Base-by-base conservation (phyloP, 2,329 filamentous ascomycete genomes). In the Neonectria neomacrospora region DNA sequence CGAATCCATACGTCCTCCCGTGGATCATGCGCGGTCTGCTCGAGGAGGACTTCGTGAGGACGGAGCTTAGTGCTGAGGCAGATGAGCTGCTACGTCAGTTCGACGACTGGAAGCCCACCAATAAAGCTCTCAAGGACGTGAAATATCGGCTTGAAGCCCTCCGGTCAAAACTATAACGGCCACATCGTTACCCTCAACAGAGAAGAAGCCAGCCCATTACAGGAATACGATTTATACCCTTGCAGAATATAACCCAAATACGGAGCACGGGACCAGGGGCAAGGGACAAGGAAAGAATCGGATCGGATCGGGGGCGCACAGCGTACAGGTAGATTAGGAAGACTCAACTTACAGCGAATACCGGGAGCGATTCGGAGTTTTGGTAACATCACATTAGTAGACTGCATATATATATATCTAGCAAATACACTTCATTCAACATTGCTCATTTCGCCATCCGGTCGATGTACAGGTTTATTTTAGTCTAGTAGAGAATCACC, bases 21-120 rank as follows among this genome's bases (percentile, higher is more conserved):
- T 99, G 96, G 90, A 95, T 96, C 37, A 96, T 99, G 90, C 88
- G 96, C 8, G 96, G 96, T 0, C 81, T 99, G 61, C 80, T 99
- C 2, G 96, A 98, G 76, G 96, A 99, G 77, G 91, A 96, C 18
- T 89, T 93, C 73, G 95, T 98, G 23, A 94, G 91, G 77, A 92
- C 88, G 22, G 91, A 96, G 74, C 80, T 97, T 18, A 88, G 88
- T 32, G 80, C 85, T 2, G 96, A 99, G 79, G 93, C 93, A 7
- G 86, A 87, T 64, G 87, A 93, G 73, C 79, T 99, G 54, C 81
- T 99, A n/a, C 84, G 83, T 63, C 89, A 97, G 77, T 99, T 98
- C 78, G 94, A 98, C 76, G 89, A 92, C 56, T 99, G 96, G 96
- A 94, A 91, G 74, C 96, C 96, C 1, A 85, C 84, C 0, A 97